Conservation (phyloP, 257 asterid genomes). For the Gentiana macrophylla region DNA sequence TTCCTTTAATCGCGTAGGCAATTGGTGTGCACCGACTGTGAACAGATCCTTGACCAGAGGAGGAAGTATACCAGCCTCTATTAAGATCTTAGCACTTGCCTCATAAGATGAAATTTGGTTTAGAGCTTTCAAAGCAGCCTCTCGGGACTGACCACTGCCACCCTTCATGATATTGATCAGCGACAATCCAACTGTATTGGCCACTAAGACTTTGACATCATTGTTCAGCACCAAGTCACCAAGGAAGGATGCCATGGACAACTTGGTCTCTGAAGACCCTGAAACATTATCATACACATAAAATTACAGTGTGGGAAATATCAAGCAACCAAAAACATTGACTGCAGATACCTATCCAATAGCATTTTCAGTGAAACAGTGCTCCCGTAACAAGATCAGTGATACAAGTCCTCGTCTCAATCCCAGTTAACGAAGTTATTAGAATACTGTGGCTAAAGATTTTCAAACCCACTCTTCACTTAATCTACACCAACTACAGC, state of each 20-base stretch:
- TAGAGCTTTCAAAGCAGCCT: constrained; percentile 83
- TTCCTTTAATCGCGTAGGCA: constrained; percentile 74
- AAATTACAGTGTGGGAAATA: neutral
- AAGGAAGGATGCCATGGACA: constrained; percentile 79
- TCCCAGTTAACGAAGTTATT: too few species aligned
- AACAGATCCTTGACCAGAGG: constrained; percentile 90
- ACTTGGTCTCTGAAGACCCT: constrained; percentile 77
- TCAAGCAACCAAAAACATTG: too few species aligned
- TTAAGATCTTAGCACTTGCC: constrained; percentile 63
- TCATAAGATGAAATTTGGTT: constrained; percentile 83
- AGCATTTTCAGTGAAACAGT: too few species aligned
- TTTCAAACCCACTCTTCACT: too few species aligned
- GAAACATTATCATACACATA: constrained; percentile 9
- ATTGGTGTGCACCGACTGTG: constrained; percentile 51
- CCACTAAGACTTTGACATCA: constrained; percentile 72
- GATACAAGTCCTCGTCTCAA: too few species aligned
- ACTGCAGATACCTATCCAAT: too few species aligned
- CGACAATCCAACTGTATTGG: constrained; percentile 61
- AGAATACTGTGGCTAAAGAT: neutral
- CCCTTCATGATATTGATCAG: constrained; percentile 67
- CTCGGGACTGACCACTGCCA: constrained; percentile 46
- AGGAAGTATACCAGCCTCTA: constrained; percentile 88
- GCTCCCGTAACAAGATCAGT: too few species aligned
- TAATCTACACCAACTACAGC: too few species aligned
- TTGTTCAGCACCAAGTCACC: constrained; percentile 80